phyloP scores from a whole-genome alignment of 257 asterid species.

The Fraxinus americana region DNA sequence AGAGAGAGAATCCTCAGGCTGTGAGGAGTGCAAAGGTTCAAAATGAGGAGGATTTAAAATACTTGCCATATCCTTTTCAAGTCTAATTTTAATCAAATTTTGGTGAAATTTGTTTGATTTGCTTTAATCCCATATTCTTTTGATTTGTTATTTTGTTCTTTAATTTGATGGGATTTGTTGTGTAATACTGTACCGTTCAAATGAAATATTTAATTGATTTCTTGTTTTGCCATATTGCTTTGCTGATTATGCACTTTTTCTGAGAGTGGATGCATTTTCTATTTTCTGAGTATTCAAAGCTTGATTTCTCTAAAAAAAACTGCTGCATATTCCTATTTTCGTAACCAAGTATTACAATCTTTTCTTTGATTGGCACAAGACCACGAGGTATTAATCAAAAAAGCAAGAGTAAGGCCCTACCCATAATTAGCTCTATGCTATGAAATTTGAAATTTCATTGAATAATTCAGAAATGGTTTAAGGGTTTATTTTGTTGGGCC shows the following conservation, averaged over 20 bases:
- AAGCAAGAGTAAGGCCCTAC: no score
- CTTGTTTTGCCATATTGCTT: neutral
- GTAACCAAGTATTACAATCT: no score
- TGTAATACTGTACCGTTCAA: neutral
- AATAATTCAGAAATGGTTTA: no score
- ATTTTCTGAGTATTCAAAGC: no score
- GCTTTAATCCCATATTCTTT: neutral
- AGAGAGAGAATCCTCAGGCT: constrained; percentile 34
- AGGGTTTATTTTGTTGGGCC: no score
- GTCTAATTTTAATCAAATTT: constrained; percentile 32
- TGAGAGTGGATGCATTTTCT: no score
- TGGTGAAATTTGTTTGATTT: neutral
- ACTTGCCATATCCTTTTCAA: constrained; percentile 87
- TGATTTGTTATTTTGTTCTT: neutral
- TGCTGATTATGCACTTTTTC: neutral
- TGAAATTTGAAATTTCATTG: no score
- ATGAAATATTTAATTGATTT: neutral
- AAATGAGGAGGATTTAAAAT: constrained; percentile 47
- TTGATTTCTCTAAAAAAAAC: no score
- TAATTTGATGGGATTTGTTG: neutral
- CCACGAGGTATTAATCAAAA: no score
- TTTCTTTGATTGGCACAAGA: no score
- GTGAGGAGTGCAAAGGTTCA: constrained; percentile 65
- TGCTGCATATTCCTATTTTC: no score
- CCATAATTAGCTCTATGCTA: no score